Evolutionary conservation across 164 flowering plant genomes (phyloP).

Genomic region (Santalum album): DNA sequence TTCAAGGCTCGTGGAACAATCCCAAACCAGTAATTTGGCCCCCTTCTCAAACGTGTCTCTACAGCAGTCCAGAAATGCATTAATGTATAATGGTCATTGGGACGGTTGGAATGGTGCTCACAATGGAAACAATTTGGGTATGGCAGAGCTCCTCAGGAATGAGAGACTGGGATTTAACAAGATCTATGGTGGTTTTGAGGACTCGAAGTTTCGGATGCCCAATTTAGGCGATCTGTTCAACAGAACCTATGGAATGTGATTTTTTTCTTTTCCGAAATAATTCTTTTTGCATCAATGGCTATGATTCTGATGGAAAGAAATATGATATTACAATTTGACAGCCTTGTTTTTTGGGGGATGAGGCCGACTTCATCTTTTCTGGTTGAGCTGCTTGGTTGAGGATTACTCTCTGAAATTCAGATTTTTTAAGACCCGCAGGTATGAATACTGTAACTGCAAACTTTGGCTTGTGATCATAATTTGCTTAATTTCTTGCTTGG

Average conservation of each 20-base stretch:
- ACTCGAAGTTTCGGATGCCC: slow-evolving; percentile 51
- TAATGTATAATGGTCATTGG: slow-evolving; percentile 58
- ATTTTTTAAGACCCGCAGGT: slow-evolving; percentile 15
- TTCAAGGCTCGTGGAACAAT: slow-evolving; percentile 50
- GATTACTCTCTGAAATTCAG: slow-evolving; percentile 12
- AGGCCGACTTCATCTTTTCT: slow-evolving; percentile 11
- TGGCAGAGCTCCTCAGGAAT: slow-evolving; percentile 55
- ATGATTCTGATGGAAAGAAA: neutral
- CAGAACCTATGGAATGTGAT: slow-evolving; percentile 71
- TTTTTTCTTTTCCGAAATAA: neutral
- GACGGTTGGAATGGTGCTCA: slow-evolving; percentile 66
- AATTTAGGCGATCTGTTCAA: slow-evolving; percentile 61
- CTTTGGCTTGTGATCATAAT: too few relatives aligned
- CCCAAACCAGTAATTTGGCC: slow-evolving; percentile 36
- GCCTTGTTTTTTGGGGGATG: slow-evolving; percentile 8
- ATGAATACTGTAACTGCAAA: too few relatives aligned
- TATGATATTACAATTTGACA: neutral
- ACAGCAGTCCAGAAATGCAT: slow-evolving; percentile 49
- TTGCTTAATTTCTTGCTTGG: too few relatives aligned
- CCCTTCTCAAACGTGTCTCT: slow-evolving; percentile 43
- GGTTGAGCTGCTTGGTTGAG: slow-evolving; percentile 13
- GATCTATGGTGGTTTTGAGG: slow-evolving; percentile 43
- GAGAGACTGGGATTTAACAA: slow-evolving; percentile 56
- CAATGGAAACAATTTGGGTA: slow-evolving; percentile 29
- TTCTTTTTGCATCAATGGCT: neutral